phyloP scores from a whole-genome alignment of 371 early-diverging fungal genomes.

The Smittium mucronatum region DNA sequence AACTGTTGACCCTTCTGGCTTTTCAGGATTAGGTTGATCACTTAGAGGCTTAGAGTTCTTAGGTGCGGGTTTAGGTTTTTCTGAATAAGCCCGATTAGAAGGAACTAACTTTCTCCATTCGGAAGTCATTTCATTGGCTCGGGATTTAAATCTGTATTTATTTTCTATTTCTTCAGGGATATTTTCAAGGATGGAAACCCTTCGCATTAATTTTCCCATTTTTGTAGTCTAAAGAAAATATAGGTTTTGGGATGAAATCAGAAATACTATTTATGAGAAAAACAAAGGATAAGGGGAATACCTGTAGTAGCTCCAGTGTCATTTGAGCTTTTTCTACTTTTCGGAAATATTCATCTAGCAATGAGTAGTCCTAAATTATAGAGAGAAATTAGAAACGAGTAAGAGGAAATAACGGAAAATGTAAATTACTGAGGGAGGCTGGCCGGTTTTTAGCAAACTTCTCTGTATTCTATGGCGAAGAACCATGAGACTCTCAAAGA shows the following conservation, averaged over 20 bases:
- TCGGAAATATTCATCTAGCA: slow-evolving; percentile 25
- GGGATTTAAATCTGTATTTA: slow-evolving; percentile 25
- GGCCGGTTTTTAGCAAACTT: neutral
- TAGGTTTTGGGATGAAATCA: neutral
- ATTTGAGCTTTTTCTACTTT: slow-evolving; percentile 32
- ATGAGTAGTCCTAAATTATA: slow-evolving; percentile 18
- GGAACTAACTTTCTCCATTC: slow-evolving; percentile 25
- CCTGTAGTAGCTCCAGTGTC: slow-evolving; percentile 31
- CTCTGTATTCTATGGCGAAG: neutral
- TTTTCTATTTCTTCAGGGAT: slow-evolving; percentile 24
- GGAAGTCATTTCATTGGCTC: slow-evolving; percentile 26
- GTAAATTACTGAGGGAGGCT: neutral
- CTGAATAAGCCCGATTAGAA: neutral
- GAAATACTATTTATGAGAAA: neutral
- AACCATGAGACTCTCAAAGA: neutral
- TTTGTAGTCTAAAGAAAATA: slow-evolving; percentile 25
- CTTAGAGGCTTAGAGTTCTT: too few relatives aligned
- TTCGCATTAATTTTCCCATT: slow-evolving; percentile 34
- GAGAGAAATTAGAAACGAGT: neutral
- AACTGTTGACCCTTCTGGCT: too few relatives aligned
- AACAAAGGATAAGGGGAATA: neutral
- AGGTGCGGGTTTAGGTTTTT: too few relatives aligned
- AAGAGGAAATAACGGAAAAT: neutral
- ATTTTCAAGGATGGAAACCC: slow-evolving; percentile 22
- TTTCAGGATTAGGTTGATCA: too few relatives aligned